Conservation (phyloP, 805 yeast genomes). For the Hanseniaspora occidentalis region DNA sequence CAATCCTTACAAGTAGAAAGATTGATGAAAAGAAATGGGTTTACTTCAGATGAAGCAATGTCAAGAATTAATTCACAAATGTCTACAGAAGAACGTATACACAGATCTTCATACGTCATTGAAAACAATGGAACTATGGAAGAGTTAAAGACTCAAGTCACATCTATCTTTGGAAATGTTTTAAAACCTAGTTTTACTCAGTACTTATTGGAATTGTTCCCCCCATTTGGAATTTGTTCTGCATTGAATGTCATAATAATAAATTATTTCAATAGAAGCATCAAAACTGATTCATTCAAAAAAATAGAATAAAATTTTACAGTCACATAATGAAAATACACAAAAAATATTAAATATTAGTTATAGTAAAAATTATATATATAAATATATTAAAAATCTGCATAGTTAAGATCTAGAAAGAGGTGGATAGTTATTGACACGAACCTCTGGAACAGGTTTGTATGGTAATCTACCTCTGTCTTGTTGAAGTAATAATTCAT, state of each 20-base stretch:
- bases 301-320: neutral
- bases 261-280: constrained; percentile 9
- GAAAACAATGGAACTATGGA: constrained; percentile 43
- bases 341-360: neutral
- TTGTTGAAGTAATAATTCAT: constrained; percentile 17
- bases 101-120: constrained; percentile 40
- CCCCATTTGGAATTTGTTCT: constrained; percentile 29
- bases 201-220: constrained; percentile 26
- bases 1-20: constrained; percentile 46
- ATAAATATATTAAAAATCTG: neutral
- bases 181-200: constrained; percentile 17
- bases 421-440: constrained; percentile 19
- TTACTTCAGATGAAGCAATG: constrained; percentile 52
- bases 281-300: neutral
- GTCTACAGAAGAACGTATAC: constrained; percentile 43
- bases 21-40: constrained; percentile 50
- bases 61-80: constrained; percentile 70
- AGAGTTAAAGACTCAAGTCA: constrained; percentile 32
- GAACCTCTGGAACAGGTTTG: constrained; percentile 21
- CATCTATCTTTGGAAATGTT: constrained; percentile 22
- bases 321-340: neutral
- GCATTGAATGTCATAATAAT: constrained; percentile 19
- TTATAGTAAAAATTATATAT: neutral
- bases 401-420: neutral
- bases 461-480: constrained; percentile 27